Conservation (phyloP, 1,139 yeast species). For the Nakaseomyces glabratus region DNA sequence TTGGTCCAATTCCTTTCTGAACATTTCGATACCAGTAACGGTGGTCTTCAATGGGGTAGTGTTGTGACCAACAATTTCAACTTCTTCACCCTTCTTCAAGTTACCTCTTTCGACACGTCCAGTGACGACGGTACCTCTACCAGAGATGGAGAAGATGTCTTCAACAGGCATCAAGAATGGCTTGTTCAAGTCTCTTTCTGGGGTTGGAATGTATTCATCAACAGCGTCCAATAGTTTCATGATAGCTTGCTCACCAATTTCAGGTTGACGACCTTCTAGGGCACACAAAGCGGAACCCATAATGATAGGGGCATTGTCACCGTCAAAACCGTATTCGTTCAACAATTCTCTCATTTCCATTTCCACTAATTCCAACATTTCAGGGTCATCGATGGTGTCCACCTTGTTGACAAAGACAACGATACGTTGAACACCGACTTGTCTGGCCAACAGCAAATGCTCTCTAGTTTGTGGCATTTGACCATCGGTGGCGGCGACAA, state of each 20-base stretch:
- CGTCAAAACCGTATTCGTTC: conserved; percentile 87
- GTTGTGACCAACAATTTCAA: conserved; percentile 91
- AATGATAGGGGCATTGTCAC: conserved; percentile 94
- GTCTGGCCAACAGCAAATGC: conserved; percentile 96
- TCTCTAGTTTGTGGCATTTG: conserved; percentile 99
- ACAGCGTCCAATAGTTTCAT: conserved; percentile 80
- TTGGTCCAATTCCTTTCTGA: conserved; percentile 93
- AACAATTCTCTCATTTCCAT: conserved; percentile 99
- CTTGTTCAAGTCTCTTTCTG: conserved; percentile 89
- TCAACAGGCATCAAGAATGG: conserved; percentile 97
- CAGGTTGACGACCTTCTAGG: conserved; percentile 78
- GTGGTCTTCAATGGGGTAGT: conserved; percentile 83
- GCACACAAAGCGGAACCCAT: conserved; percentile 99
- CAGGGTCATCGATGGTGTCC: conserved; percentile 96
- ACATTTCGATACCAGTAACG: conserved; percentile 98
- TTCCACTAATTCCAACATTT: conserved; percentile 98
- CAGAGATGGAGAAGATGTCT: conserved; percentile 95
- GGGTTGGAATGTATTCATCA: conserved; percentile 93
- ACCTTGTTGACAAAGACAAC: conserved; percentile 98
- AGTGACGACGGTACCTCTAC: conserved; percentile 99
- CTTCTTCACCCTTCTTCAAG: conserved; percentile 95
- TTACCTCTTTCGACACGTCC: conserved; percentile 99
- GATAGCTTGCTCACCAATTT: conserved; percentile 85
- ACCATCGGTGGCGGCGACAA: conserved; percentile 98
- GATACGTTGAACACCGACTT: conserved; percentile 96